Base-by-base conservation (phyloP, 2,329 filamentous ascomycete species). In the Pseudopithomyces chartarum region DNA sequence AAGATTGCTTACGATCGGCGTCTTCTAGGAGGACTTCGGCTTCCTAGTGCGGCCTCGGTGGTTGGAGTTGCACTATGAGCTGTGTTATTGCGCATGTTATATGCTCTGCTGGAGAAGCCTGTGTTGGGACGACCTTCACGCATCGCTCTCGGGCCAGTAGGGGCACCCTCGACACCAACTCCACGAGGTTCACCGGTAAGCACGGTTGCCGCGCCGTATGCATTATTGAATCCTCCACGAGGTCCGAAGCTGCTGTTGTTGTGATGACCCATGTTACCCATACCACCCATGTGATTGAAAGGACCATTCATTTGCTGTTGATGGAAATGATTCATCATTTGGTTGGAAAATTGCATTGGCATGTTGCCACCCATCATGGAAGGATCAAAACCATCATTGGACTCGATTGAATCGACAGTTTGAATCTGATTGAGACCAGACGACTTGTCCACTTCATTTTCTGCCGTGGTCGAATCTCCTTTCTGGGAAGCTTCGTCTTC, bases 101-200 rank as follows among this genome's bases (percentile, higher is more conserved):
- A 70, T 10, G 73, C 88, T 73, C 82, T 76, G 66, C 90, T 85
- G 62, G 87, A 84, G 52, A 90, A 84, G 64, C 90, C 91, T 55
- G 89, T 93, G 74, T 96, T 96, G 50, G 91, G 90, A 11, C 92
- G 81, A 29, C 92, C 92, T 76, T 95, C 90, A 61, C 94, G 86
- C 91, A 98, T 96, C 17, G 95, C 95, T 77, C 95, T 93, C 46
- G 95, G 95, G 10, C 93, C 95, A 53, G 90, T 96, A 26, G 95
- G 95, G 26, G 95, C 95, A 78, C 85, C 85, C 69, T 80, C 80
- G 51, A 87, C 84, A 36, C 84, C 84, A 83, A 91, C 78, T 4
- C 81, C 82, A 50, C 76, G 76, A 6, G 80, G 75, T 57, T 77
- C 71, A 23, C 73, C 73, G 47, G 67, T 74, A 45, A 77, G 57